Percentiles rank a stretch among this genome's conserved stretches.
Evolutionary conservation across 1,284 basidiomycete species (phyloP).

Genomic region (Pseudomicrostroma phylloplanum): DNA sequence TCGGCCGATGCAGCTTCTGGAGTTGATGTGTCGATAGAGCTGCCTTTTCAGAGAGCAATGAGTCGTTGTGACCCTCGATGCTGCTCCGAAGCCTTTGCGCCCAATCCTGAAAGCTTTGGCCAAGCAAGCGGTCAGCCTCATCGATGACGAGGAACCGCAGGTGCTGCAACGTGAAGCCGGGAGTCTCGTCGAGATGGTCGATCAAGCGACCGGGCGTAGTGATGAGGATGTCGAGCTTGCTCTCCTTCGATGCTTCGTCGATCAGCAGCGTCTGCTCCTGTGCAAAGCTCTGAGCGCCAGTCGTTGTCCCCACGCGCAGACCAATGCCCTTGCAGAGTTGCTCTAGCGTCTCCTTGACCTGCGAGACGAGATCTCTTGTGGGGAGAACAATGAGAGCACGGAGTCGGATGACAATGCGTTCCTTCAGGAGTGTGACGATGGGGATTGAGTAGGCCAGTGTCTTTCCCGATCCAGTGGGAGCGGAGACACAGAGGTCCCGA

Average conservation of each 20-base stretch:
- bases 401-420: conserved; percentile 55
- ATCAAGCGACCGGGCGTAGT: conserved; percentile 92
- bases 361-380: conserved; percentile 86
- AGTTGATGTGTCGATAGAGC: conserved; percentile 12
- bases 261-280: conserved; percentile 36
- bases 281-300: conserved; percentile 46
- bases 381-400: conserved; percentile 89
- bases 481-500: conserved; percentile 87
- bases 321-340: conserved; percentile 66
- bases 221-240: conserved; percentile 82
- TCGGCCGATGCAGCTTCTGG: neutral
- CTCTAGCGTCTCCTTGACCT: conserved; percentile 91
- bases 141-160: conserved; percentile 93
- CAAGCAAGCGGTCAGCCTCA: conserved; percentile 89
- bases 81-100: neutral
- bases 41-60: neutral
- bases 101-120: conserved; percentile 96
- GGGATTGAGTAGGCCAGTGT: conserved; percentile 90
- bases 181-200: conserved; percentile 79
- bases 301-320: conserved; percentile 61
- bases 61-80: conserved; percentile 1
- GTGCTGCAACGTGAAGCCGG: conserved; percentile 79
- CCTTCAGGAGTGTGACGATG: conserved; percentile 63
- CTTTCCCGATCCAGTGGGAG: conserved; percentile 94
- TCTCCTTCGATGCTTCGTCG: neutral